Evolutionary conservation across 305 asterid species (phyloP).

Genomic region (Petunia hybrid): DNA sequence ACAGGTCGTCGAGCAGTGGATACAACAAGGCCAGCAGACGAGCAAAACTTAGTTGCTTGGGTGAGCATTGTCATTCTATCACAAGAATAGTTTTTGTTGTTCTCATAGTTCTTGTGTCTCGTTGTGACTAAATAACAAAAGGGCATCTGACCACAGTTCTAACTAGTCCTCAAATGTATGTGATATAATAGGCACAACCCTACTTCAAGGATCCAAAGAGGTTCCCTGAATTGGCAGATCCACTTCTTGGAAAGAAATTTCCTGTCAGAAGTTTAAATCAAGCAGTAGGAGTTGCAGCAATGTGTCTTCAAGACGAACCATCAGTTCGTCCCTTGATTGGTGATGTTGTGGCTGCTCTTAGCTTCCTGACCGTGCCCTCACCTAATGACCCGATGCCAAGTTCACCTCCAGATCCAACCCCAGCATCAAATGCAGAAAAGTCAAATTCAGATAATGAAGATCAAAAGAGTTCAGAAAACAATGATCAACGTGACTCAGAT

Average conservation of each 20-base stretch:
- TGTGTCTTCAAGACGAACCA: conserved; percentile 96
- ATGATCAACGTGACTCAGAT: conserved; percentile 9
- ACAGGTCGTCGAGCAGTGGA: conserved; percentile 87
- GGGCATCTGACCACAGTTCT: not conserved
- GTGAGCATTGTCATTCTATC: conserved; percentile 45
- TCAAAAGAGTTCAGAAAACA: not conserved
- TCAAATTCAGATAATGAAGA: conserved; percentile 1
- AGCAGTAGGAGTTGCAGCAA: conserved; percentile 92
- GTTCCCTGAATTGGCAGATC: conserved; percentile 87
- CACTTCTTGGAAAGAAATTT: conserved; percentile 59
- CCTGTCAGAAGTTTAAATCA: conserved; percentile 76
- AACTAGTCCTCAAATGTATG: conserved; percentile 26
- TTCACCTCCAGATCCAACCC: conserved; percentile 27
- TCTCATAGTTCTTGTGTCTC: conserved; percentile 1
- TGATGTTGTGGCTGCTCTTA: conserved; percentile 77
- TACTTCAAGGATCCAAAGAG: conserved; percentile 70
- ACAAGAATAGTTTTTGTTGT: not conserved
- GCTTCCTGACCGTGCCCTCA: conserved; percentile 69
- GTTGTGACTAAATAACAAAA: not conserved
- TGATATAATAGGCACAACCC: conserved; percentile 67
- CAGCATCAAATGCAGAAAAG: conserved; percentile 15
- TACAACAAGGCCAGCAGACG: conserved; percentile 60
- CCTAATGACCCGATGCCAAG: conserved; percentile 44
- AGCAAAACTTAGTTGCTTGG: conserved; percentile 87
- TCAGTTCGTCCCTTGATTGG: conserved; percentile 79